A percentile compares a stretch with the other conserved stretches of the same genome.
These are phyloP conservation scores for Fusarium concolor DNA, from an alignment of 2,329 filamentous ascomycete genomes.

Conservation along the genomic window DNA sequence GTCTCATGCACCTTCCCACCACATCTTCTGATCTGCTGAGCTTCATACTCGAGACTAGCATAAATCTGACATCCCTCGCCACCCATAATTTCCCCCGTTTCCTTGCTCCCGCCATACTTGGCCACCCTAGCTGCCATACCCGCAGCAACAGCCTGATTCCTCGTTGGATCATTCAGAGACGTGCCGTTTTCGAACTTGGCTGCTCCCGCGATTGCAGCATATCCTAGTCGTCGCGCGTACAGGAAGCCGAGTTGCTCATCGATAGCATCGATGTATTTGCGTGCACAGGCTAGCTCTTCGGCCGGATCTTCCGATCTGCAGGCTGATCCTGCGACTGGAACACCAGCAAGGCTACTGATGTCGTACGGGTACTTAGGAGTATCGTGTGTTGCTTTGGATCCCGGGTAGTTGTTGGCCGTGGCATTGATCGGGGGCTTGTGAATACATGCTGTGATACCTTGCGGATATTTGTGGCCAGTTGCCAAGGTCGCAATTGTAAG, in stretches of 20 bases:
- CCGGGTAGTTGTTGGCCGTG: neutral
- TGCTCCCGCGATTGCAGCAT: conserved; percentile 28
- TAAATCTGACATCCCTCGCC: conserved; percentile 37
- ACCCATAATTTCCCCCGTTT: conserved; percentile 26
- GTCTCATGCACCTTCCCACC: conserved; percentile 2
- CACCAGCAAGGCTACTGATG: conserved; percentile 48
- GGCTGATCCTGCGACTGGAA: conserved; percentile 15
- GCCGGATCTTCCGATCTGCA: neutral
- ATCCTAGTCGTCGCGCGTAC: conserved; percentile 30
- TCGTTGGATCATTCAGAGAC: conserved; percentile 19
- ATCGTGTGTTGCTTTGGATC: neutral
- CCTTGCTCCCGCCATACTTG: conserved; percentile 29
- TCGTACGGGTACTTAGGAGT: neutral
- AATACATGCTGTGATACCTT: neutral
- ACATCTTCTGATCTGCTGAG: neutral
- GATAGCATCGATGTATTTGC: conserved; percentile 32
- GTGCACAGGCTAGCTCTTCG: conserved; percentile 13
- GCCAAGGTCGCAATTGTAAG: too few species aligned
- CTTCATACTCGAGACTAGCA: conserved; percentile 31
- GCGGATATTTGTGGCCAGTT: neutral
- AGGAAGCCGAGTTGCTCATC: conserved; percentile 34
- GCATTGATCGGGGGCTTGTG: neutral
- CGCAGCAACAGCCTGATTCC: conserved; percentile 23
- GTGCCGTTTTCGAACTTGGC: conserved; percentile 15
- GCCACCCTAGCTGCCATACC: conserved; percentile 27